phyloP scores from a whole-genome alignment of 2,329 filamentous ascomycete species.

The Thelonectria rubi region DNA sequence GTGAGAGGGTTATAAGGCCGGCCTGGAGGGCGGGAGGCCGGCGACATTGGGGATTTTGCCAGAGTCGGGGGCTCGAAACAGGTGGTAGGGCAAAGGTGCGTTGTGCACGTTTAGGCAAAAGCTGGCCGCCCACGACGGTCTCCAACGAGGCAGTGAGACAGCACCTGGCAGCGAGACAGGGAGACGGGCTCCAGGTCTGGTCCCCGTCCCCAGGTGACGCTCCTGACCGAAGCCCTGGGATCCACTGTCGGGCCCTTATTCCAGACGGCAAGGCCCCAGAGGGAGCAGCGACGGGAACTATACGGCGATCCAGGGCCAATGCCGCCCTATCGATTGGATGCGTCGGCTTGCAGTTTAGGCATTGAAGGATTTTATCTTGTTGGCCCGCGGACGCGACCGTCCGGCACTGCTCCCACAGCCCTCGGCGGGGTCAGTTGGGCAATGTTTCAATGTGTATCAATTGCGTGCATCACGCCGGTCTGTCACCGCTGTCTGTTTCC shows the following conservation, averaged over 20 bases:
- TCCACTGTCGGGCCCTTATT: neutral
- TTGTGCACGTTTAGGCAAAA: no score
- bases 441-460: no score
- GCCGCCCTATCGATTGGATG: neutral
- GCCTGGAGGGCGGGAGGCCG: no score
- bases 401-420: neutral
- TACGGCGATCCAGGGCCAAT: neutral
- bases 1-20: conserved; percentile 17
- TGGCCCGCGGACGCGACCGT: neutral
- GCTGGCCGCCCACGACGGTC: no score
- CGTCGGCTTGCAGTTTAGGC: neutral
- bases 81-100: neutral
- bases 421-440: neutral
- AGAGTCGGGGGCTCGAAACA: neutral
- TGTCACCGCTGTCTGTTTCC: neutral
- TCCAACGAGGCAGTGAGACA: no score
- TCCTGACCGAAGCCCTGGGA: neutral
- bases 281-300: neutral
- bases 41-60: no score
- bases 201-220: no score
- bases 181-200: no score
- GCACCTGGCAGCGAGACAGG: no score
- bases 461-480: neutral
- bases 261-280: neutral
- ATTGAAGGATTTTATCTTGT: neutral